Evolutionary conservation across 345 rosid genomes (phyloP), one percentile per base, ranked within the genome.

Genomic region (Boechera divaricarpa): DNA sequence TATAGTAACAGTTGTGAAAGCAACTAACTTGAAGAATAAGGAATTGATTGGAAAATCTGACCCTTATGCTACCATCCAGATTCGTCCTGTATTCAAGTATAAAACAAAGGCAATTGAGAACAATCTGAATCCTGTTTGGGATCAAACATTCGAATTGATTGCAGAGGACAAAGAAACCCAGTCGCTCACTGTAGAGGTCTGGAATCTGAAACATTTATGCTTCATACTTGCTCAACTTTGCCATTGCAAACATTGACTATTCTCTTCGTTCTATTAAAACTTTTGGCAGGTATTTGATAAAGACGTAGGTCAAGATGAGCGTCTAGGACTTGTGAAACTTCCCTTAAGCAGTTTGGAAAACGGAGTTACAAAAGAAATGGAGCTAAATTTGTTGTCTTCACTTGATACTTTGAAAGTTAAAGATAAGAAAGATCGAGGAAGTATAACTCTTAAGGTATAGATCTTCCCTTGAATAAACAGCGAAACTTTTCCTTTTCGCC

Each of bases 91-190:
- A 24, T 88, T 91, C 81, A 96, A 96, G 85, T 88, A 91, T 65
- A 96, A 93, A 87, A 78, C 99, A 72, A 83, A 86, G 24, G 84
- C 85, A 21, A 81, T 96, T 48, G 98, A 93, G 6, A 96, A 91
- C 87, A 91, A 96, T 85, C 85, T 96, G 69, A 91, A 91, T 83
- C 99, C 99, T 77, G 85, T 90, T 62, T 96, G 97, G 96, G 85
- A 96, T 79, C 88, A 93, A 80, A 76, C 91, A 38, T 96, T 89
- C 52, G 95, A 90, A 67, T 61, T 96, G 86, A 88, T 96, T 75
- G 97, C 87, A 55, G 99, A 96, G 81, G 98, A 96, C 90, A 93
- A 90, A 86, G 99, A 96, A 86, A 96, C 97, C 0, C 99, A 96
- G 67, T 85, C 86, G 7, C 88, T 91, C 63, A 77, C 82, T 59